A percentile compares a stretch with the other conserved stretches of the same genome.
Evolutionary conservation across 2,329 filamentous ascomycete genomes (phyloP).

Genomic region (Eutypella sp.): DNA sequence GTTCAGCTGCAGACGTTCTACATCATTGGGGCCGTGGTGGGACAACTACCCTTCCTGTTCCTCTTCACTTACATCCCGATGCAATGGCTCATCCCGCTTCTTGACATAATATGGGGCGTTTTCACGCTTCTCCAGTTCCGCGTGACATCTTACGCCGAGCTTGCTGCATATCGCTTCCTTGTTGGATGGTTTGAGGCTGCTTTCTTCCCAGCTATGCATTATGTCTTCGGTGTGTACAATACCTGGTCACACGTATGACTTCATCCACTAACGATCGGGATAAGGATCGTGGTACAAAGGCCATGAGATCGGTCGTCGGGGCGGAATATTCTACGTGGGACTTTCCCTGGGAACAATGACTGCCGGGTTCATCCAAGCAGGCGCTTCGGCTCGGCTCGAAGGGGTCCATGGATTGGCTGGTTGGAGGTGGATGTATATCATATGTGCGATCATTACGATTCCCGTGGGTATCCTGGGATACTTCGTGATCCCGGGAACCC

Average conservation of each 20-base stretch:
- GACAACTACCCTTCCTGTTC: slow-evolving; percentile 16
- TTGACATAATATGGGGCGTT: slow-evolving; percentile 51
- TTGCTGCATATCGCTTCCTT: slow-evolving; percentile 49
- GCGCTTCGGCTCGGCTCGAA: slow-evolving; percentile 34
- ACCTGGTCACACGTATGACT: slow-evolving; percentile 12
- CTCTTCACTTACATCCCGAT: slow-evolving; percentile 17
- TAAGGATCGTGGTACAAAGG: slow-evolving; percentile 44
- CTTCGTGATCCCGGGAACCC: slow-evolving; percentile 45
- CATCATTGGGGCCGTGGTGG: slow-evolving; percentile 14
- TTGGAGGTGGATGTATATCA: slow-evolving; percentile 55
- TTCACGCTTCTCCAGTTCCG: slow-evolving; percentile 53
- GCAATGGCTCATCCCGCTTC: slow-evolving; percentile 33
- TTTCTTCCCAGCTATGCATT: slow-evolving; percentile 37
- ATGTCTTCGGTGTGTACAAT: slow-evolving; percentile 23
- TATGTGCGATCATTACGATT: slow-evolving; percentile 49
- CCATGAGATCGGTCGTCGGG: slow-evolving; percentile 42
- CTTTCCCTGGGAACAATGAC: slow-evolving; percentile 48
- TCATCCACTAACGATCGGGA: too few relatives aligned
- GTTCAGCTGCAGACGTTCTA: slow-evolving; percentile 19
- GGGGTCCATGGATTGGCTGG: slow-evolving; percentile 41
- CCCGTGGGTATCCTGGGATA: slow-evolving; percentile 46
- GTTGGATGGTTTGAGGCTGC: slow-evolving; percentile 48
- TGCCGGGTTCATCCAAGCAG: slow-evolving; percentile 45
- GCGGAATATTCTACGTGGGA: slow-evolving; percentile 48
- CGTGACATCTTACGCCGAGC: slow-evolving; percentile 41